Base-by-base conservation (phyloP, 2,329 filamentous ascomycete genomes). In the Massarina eburnea region DNA sequence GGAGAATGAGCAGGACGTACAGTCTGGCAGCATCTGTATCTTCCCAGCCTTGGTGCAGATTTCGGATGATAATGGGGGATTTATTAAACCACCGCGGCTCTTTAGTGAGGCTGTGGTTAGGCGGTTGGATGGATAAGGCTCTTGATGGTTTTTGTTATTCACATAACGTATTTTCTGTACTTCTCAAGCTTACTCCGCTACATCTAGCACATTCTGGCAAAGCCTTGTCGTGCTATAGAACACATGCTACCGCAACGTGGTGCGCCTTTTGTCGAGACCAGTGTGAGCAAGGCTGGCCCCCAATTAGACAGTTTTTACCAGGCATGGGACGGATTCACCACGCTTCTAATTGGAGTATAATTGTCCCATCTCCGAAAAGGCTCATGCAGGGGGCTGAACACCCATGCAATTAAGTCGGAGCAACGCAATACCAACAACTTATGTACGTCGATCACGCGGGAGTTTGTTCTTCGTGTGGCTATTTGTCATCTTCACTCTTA, bases 1-100 rank as follows among this genome's bases (percentile, higher is more conserved):
- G 66, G 53, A 62, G 24, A 52, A 56, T 29, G 50, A 57, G 3
- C 43, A 57, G 9, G 45, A 40, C 17, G 53, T 55, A 8, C 54
- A 57, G 33, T 53, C 60, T 8, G 63, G 62, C 8, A 63, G 58
- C 17, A 39, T 70, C 2, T 66, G 65, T 39, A 57, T 69, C 10
- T 70, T 68, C 34, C 68, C 68, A 7, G 64, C 62, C 8, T 55
- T 71, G 38, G 44, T 69, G 32, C 65, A 71, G 42, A 39, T 64
- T 2, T 48, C 54, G 15, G 61, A 70, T 34, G 68, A 71, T 26
- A 42, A 49, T 9, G 64, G 64, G 1, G 48, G 59, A 35, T 29
- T 41, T n/a, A 36, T 67, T n/a, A 52, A 32, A 9, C 58, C 59
- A 19, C 62, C 67, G 9, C 48, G 61, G 14, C 47, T 54, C 1